Evolutionary conservation across 1,139 yeast species (phyloP), one percentile per base, ranked within the genome.

Genomic region (Debaryomycetaceae sp.): DNA sequence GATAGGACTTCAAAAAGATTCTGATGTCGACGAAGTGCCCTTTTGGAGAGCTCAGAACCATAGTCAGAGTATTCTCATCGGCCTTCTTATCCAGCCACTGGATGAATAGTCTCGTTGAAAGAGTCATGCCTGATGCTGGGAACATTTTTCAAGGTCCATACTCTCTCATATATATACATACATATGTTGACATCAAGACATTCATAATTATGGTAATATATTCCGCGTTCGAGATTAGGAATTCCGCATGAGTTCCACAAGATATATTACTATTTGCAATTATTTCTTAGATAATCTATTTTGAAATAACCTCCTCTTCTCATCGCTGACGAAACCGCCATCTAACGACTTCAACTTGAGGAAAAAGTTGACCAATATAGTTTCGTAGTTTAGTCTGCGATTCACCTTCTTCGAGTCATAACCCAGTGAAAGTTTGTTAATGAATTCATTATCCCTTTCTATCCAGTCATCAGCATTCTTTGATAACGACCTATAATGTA

Each of bases 81-180:
- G 77, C 63, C 5, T 53, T 61, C 3, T 59, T 64, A 0, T 79
- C 75, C 20, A 69, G 71, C 84, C 85, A 80, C 60, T 77, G 80
- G 33, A 80, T 68, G 4, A 78, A 72, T 9, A 77, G 58, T 54
- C 83, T 60, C 6, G 75, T 68, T 1, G 80, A 72, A 24, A 77
- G 53, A 37, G 65, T 61, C 66, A 61, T 64, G 11, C 3, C 4
- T 11, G 11, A 3, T 31, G 34, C 34, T 31, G 34, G 9, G 24
- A 20, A 11, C 22, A 2, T 8, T 17, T 17, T 17, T 17, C 20
- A 17, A 17, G 20, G 20, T 17, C 20, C 20, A 17, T 17, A 17
- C 20, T 17, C 20, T 17, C 20, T 17, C 20, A 17, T 17, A 17
- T 17, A 17, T 17, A 17, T 17, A 17, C 20, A 17, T 17, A 17